These are phyloP conservation scores for Leucocoprinus sp. DNA, from an alignment of 768 basidiomycete genomes.

Conservation along the genomic window DNA sequence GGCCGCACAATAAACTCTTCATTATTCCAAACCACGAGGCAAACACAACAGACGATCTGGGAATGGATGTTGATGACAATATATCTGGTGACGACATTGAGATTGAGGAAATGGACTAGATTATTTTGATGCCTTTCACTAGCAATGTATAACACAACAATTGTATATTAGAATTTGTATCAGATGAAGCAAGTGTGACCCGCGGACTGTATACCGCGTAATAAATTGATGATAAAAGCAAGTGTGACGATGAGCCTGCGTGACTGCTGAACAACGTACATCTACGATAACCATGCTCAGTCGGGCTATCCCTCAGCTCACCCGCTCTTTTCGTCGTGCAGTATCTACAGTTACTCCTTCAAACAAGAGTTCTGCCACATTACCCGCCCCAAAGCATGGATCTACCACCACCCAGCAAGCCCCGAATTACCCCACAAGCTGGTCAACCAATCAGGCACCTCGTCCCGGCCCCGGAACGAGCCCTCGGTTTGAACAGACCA, in stretches of 20 bases:
- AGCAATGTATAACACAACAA: too few species aligned
- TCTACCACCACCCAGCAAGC: constrained; percentile 47
- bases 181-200: too few species aligned
- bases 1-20: constrained; percentile 67
- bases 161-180: constrained; percentile 16
- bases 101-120: constrained; percentile 61
- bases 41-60: constrained; percentile 34
- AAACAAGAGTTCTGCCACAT: constrained; percentile 18
- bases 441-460: constrained; percentile 77
- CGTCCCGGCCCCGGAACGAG: constrained; percentile 52
- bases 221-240: too few species aligned
- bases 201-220: too few species aligned
- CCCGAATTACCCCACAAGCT: constrained; percentile 75
- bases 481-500: constrained; percentile 90
- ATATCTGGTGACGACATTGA: constrained; percentile 36
- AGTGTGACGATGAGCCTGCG: constrained; percentile 13
- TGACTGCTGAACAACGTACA: constrained; percentile 10
- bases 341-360: constrained; percentile 21
- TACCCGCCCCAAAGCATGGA: constrained; percentile 14
- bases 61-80: constrained; percentile 54
- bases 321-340: constrained; percentile 21
- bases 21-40: constrained; percentile 81
- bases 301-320: constrained; percentile 26
- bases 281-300: constrained; percentile 28
- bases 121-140: background rate